Base-by-base conservation (phyloP, 163 green algal genomes). In the Chloroidium sp. region DNA sequence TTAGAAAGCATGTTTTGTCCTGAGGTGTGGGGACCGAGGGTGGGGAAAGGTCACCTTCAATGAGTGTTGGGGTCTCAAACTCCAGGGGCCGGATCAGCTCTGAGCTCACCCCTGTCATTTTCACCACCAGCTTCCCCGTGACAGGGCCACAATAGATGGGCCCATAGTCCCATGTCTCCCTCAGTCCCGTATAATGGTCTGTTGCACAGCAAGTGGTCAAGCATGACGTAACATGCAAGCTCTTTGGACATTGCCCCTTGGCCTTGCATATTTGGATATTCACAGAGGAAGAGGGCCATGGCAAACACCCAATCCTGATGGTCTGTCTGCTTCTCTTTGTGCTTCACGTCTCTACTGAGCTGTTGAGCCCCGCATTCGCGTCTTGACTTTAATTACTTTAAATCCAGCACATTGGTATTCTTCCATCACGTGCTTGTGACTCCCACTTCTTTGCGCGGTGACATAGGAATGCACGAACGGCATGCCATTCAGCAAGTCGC, bases 141-240 rank as follows among this genome's bases (percentile, higher is more conserved):
- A 94, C 68, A 2, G 85, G 75, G 69, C 84, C 93, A 89, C 95
- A 98, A 85, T 97, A 97, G 64, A 98, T 96, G 12, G 86, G 88
- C 0, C 93, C 93, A 1, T 78, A 60, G 1, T 75, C 77, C 93
- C 95, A 98, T 67, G 80, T 84, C 0, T 94, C 89, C 0, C 67
- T 90, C 8, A 98, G 79, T 1, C 95, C 93, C 0, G 82, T 88
- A 76, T 96, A 97, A 81, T 97, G 93, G 80, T 97, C 93, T 94
- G 89, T 80, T 60, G 59, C 6, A 58, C 76, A 14, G 14, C 59
- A 69, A 67, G 4, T 64, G 6, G 36, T 14, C 76, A 69, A 67
- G 6, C 6, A 67, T 61, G 60, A 13, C 10, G 76, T 36, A 36
- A 36, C 36, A 36, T 36, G 36, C 36, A 36, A 36, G 36, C 36